Conservation (phyloP, 2,329 filamentous ascomycete species). For the Trichoderma sp. region DNA sequence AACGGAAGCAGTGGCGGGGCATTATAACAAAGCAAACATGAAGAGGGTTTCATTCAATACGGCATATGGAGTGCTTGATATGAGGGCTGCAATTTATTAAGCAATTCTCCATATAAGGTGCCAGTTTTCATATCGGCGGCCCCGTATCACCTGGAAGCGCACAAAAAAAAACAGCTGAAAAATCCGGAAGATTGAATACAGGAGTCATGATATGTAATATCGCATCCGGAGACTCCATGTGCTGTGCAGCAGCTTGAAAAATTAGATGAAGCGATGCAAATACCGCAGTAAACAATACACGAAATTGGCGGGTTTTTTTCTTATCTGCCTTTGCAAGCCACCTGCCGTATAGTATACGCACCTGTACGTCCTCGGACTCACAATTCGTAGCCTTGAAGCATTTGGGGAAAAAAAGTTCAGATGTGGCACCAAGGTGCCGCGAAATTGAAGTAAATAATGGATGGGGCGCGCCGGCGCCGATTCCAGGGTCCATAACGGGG, state of each 20-base stretch:
- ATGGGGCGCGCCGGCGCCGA: conserved; percentile 18
- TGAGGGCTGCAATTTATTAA: neutral
- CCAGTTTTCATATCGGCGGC: conserved; percentile 25
- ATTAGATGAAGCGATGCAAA: neutral
- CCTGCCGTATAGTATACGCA: neutral
- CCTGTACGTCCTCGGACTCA: neutral
- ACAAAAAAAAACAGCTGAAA: neutral
- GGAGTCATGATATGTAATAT: neutral
- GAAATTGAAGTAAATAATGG: conserved; percentile 19
- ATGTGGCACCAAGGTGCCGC: conserved; percentile 8
- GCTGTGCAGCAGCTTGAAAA: neutral
- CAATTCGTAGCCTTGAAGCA: neutral
- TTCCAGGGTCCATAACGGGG: conserved; percentile 21
- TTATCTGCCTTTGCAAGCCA: neutral
- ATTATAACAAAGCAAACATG: neutral
- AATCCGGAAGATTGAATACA: neutral
- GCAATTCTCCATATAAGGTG: neutral
- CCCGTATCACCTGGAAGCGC: conserved; percentile 1
- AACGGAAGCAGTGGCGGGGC: conserved; percentile 21
- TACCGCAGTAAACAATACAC: neutral
- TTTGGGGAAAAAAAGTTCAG: neutral
- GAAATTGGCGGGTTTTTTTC: neutral
- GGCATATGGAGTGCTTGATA: conserved; percentile 3
- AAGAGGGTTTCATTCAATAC: conserved; percentile 12
- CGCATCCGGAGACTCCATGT: neutral